Base-by-base conservation (phyloP, 2,329 filamentous ascomycete genomes). In the Rhytidhysteron rufulum region DNA sequence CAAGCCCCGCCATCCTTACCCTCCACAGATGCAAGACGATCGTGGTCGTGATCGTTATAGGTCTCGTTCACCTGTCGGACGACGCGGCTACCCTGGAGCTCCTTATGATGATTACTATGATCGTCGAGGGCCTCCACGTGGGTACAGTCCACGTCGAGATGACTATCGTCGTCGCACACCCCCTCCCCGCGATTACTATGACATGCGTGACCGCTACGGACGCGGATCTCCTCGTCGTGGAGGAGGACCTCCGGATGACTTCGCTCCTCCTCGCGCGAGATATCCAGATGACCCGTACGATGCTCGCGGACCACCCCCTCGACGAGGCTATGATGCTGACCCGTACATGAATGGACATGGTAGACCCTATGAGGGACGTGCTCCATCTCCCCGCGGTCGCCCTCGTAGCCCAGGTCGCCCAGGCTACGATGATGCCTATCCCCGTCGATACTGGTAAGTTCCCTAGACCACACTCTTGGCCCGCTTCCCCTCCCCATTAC, bases 111-210 rank as follows among this genome's bases (percentile, higher is more conserved):
- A 74, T 46, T 69, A 74, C 59, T 73, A 93, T 56, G 90, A 93
- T 63, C 84, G 88, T 55, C 88, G 91, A 57, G 85, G 84, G 32
- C 85, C 87, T 45, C 81, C 82, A 43, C 81, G 88, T 54, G 87
- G 84, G 44, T 95, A 94, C 66, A 94, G 86, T 66, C 90, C 89
- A 47, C 84, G 85, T 49, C 82, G 86, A 46, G 83, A 86, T 49
- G 95, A 95, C 68, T 89, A 91, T 62, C 88, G 94, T 60, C 83
- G 90, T 56, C 91, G 88, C 58, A 75, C 78, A 34, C 85, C 85
- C 42, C 84, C 78, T 40, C 77, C 85, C 44, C 84, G 88, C 53
- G 86, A 91, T 45, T 95, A 95, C 69, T 95, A 96, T 68, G 87
- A 91, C 49, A 82, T 85, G 60, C 74, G 75, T 51, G 82, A 86